Evolutionary conservation across 129 eudicot species (phyloP).

Genomic region (Pittosporum tobira): DNA sequence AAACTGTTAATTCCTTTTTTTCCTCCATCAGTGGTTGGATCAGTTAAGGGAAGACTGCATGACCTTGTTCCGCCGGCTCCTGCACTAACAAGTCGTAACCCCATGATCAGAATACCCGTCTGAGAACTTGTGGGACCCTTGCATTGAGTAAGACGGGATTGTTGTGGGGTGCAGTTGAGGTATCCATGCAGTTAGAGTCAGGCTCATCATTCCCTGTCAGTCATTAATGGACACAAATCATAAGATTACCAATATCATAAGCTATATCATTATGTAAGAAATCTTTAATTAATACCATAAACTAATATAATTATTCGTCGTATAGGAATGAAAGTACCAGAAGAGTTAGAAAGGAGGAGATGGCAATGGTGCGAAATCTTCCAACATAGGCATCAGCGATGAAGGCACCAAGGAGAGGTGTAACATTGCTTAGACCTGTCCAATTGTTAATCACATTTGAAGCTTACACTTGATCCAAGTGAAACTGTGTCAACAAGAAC

Average conservation of each 20-base stretch:
- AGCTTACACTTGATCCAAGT: constrained; percentile 61
- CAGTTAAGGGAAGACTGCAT: constrained; percentile 76
- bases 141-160: constrained; percentile 28
- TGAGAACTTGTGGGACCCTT: constrained; percentile 42
- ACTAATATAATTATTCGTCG: no score
- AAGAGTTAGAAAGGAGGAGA: constrained; percentile 52
- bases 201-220: no score
- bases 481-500: constrained; percentile 48
- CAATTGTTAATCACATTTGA: constrained; percentile 60
- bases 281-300: no score
- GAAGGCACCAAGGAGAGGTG: constrained; percentile 76
- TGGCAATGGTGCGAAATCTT: constrained; percentile 59
- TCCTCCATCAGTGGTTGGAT: constrained; percentile 67
- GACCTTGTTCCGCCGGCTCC: constrained; percentile 70
- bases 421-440: constrained; percentile 52
- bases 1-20: constrained; percentile 67
- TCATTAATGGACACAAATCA: no score
- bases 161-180: no score
- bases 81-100: constrained; percentile 35
- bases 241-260: no score
- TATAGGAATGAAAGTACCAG: no score
- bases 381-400: constrained; percentile 70
- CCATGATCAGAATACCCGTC: constrained; percentile 40
- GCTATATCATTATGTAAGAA: no score
- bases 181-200: no score